Evolutionary conservation across 2,329 filamentous ascomycete species (phyloP), one percentile per base, ranked within the genome.

Genomic region (Pyrenophora graminea): DNA sequence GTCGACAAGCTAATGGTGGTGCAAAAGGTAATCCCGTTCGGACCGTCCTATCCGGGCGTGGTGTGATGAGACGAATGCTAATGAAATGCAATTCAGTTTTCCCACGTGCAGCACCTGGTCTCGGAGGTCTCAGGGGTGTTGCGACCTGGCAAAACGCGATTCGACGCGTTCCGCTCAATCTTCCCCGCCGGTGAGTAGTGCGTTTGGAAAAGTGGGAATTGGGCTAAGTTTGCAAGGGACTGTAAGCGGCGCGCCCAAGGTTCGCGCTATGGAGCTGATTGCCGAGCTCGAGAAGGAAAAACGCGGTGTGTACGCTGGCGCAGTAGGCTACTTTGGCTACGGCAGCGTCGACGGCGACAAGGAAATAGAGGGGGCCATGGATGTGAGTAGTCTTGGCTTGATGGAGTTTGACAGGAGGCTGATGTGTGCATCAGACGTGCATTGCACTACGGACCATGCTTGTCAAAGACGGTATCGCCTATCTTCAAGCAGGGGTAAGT

Each of bases 321-420:
- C 94, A 0, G 93, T 97, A 0, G 94, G 94, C 2, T 99, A 97
- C 77, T 99, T 97, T 74, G 93, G 93, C 8, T 97, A 96, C 69
- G 85, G 86, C 55, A 84, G 83, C 45, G 82, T 93, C 39, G 84
- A 87, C 41, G 76, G 79, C 6, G 80, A 86, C 36, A 79, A 75
- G 43, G 79, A 84, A 48, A 78, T 81, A 9, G 89, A 95, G 67
- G 93, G 92, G 6, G 90, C 89, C 18, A 97, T 97, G 92, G 92
- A 97, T 55, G 70, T 72, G 60, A 71, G 70, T 71, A 41, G 42
- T 19, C 12, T 42, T 48, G 23, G 7, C n/a, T 52, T 34, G n/a
- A 38, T 51, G 38, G 41, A 48, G 51, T 30, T 30, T 50, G 42
- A 56, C 49, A 55, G 47, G 51, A 58, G 57, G 67, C 62, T 67